These are phyloP conservation scores for Musa acuminata DNA, from an alignment of 176 grass and related monocot genomes.

Conservation along the genomic window DNA sequence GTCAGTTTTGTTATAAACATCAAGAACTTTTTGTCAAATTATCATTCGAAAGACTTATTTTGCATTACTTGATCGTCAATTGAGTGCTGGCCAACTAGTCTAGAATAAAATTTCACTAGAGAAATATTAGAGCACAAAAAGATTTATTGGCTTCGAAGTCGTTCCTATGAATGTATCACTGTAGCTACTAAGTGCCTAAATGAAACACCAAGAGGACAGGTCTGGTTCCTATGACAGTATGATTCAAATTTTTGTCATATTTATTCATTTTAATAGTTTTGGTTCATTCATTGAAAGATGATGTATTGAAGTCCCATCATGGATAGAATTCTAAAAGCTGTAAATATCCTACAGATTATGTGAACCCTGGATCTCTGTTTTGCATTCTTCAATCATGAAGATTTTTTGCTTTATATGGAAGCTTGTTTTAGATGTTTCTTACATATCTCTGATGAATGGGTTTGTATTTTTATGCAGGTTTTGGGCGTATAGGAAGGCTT, in stretches of 20 bases:
- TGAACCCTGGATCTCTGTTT: not conserved
- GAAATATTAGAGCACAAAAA: not conserved
- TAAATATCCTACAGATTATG: not conserved
- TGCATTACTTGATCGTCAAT: not conserved
- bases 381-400: not conserved
- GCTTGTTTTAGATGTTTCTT: no score
- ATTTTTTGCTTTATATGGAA: not conserved
- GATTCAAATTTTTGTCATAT: no score
- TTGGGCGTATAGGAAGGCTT: constrained; percentile 90
- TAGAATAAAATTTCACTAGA: not conserved
- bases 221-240: no score
- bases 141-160: no score
- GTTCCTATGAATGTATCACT: no score
- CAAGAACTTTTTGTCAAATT: no score
- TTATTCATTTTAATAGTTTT: no score
- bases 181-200: no score
- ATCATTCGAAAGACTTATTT: no score
- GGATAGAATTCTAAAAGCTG: not conserved
- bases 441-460: not conserved
- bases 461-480: constrained; percentile 36
- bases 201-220: no score
- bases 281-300: no score
- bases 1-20: no score
- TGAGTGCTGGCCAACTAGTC: not conserved
- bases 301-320: not conserved